A percentile compares a stretch with the other conserved stretches of the same genome.
Conservation (phyloP, 2,329 filamentous ascomycete species). For the Ambrosiella beaveri region DNA sequence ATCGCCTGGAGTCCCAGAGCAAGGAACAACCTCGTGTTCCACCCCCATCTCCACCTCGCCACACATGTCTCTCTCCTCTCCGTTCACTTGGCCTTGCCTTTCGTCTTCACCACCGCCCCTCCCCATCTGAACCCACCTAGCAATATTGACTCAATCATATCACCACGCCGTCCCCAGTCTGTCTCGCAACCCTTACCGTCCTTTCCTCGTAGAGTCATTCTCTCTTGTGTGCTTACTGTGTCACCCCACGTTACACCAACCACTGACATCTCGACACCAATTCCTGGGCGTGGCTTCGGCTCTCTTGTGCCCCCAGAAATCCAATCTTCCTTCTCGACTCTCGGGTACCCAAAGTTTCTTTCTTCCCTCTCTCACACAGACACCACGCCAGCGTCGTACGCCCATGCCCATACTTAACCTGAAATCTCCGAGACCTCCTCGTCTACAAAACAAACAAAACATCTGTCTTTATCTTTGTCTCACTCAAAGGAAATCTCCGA, state of each 20-base stretch:
- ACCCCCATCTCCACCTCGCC: neutral
- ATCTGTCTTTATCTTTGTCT: too few relatives aligned
- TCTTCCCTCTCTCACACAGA: too few relatives aligned
- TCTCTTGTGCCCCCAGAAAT: neutral
- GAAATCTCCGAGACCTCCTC: too few relatives aligned
- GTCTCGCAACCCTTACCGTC: neutral
- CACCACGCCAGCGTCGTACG: too few relatives aligned
- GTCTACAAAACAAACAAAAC: too few relatives aligned
- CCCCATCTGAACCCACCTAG: neutral
- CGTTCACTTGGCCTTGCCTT: too few relatives aligned
- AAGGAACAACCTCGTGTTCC: neutral
- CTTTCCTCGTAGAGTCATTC: neutral
- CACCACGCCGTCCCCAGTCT: neutral
- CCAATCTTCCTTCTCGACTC: neutral
- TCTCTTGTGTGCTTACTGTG: neutral
- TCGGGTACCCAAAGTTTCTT: neutral
- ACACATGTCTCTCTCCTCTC: neutral
- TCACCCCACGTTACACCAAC: neutral
- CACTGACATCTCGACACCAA: neutral
- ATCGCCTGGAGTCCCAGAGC: too few relatives aligned
- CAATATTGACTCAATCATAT: neutral
- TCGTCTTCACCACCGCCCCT: neutral
- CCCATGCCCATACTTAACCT: too few relatives aligned
- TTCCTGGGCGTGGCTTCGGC: neutral
- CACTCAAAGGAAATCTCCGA: too few relatives aligned